Evolutionary conservation across 1,284 basidiomycete genomes (phyloP), one percentile per base, ranked within the genome.

Genomic region (Heterobasidion irregulare): DNA sequence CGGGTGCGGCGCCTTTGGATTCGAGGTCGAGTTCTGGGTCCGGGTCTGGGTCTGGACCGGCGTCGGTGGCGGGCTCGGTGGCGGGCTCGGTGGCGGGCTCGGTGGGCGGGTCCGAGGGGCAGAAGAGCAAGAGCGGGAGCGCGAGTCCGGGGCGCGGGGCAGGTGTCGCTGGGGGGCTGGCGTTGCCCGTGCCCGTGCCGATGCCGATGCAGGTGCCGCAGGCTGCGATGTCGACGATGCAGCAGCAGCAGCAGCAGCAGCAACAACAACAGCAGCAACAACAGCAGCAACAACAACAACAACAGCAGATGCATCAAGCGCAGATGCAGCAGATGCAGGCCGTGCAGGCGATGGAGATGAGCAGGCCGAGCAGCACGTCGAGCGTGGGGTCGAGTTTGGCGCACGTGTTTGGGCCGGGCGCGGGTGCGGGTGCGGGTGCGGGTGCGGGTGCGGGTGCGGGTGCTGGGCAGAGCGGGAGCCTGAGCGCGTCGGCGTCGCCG

Each of bases 91-190:
- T 12, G 6, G 60, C 58, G 10, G 52, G 45, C 8, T 57, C 59
- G 18, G 48, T 54, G 26, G 54, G 56, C 0, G 52, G 35, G 33
- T 47, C 47, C 15, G 38, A 33, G 2, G 56, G 56, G 32, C 56
- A 55, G 18, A 57, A 51, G 19, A 47, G 49, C n/a, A 62, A 62
- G 56, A 67, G 64, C 56, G 59, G 58, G 53, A 66, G 64, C 53
- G 61, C 63, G 12, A 63, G 51, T 57, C 62, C 50, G n/a, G 62
- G 58, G 44, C 56, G 56, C 18, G 12, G 12, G 6, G 34, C 26
- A 0, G 9, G 4, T 8, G n/a, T 26, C 26, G 26, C 26, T 2
- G 26, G 26, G 0, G 26, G 26, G 26, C 26, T 26, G 26, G 26
- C 19, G 50, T 9, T 16, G 33, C 12, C 33, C n/a, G 18, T 35